Evolutionary conservation across 2,329 filamentous ascomycete genomes (phyloP).

Genomic region (Lithohypha guttulata): DNA sequence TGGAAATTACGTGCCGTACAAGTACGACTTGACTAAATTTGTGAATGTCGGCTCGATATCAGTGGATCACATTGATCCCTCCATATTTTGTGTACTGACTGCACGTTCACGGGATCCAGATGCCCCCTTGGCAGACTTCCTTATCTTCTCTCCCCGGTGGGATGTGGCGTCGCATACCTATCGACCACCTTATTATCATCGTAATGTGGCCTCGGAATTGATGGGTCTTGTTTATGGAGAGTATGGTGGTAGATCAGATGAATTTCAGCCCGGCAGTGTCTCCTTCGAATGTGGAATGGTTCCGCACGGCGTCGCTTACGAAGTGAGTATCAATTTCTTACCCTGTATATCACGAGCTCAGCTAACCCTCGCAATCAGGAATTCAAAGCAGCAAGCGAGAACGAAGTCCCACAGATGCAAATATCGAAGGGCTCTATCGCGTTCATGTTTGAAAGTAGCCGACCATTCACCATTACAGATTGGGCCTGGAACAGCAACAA

Average conservation of each 20-base stretch:
- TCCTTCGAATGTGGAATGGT: slow-evolving; percentile 8
- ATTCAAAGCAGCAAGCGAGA: too few species aligned
- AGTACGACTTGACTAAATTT: slow-evolving; percentile 33
- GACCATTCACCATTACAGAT: too few species aligned
- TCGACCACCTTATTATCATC: slow-evolving; percentile 34
- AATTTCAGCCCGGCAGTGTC: slow-evolving; percentile 7
- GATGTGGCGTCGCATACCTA: slow-evolving; percentile 31
- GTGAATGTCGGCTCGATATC: slow-evolving; percentile 32
- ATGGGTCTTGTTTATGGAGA: slow-evolving; percentile 12
- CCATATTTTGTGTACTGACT: slow-evolving; percentile 32
- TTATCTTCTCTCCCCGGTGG: slow-evolving; percentile 33
- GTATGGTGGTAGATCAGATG: slow-evolving; percentile 10
- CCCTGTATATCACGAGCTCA: too few species aligned
- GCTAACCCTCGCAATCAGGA: too few species aligned
- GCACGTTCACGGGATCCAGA: slow-evolving; percentile 27
- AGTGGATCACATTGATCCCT: slow-evolving; percentile 33
- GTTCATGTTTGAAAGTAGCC: too few species aligned
- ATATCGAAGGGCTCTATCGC: too few species aligned
- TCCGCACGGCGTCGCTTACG: slow-evolving; percentile 12
- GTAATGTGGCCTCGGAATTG: slow-evolving; percentile 30
- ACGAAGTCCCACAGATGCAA: too few species aligned
- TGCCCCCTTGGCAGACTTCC: slow-evolving; percentile 27
- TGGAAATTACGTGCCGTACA: slow-evolving; percentile 47
- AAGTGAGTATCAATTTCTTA: too few species aligned
- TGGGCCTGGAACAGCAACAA: too few species aligned